phyloP scores from a whole-genome alignment of 345 rosid genomes.

The Mercurialis annua region DNA sequence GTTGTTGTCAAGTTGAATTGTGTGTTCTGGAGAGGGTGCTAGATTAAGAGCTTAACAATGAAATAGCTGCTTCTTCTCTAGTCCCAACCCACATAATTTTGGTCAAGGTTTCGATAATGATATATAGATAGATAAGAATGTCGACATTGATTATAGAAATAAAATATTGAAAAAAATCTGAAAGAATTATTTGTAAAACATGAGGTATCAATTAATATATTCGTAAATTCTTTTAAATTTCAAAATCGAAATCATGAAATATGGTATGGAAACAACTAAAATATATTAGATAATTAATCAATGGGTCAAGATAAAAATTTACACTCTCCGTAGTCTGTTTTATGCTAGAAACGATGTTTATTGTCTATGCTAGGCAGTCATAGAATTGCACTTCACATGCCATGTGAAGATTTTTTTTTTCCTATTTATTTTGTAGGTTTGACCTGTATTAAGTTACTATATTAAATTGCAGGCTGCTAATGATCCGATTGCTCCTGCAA shows the following conservation, averaged over 20 bases:
- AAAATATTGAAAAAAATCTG: too few species aligned
- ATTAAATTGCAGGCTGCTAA: slow-evolving; percentile 59
- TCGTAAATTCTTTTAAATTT: background rate
- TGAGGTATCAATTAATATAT: background rate
- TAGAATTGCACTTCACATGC: too few species aligned
- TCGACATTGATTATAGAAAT: too few species aligned
- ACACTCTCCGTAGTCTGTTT: too few species aligned
- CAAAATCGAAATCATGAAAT: background rate
- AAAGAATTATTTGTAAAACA: too few species aligned
- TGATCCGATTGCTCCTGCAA: slow-evolving; percentile 87
- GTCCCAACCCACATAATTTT: background rate
- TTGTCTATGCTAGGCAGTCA: background rate
- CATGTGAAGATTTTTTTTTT: background rate
- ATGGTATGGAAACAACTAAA: background rate
- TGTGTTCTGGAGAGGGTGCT: background rate
- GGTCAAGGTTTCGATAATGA: background rate
- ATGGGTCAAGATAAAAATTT: too few species aligned
- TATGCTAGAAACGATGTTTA: too few species aligned
- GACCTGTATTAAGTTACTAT: background rate
- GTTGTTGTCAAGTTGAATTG: background rate
- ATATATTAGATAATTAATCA: too few species aligned
- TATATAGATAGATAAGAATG: too few species aligned
- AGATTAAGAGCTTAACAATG: background rate
- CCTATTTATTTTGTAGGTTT: background rate
- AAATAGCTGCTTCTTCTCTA: background rate